Evolutionary conservation across 352 stramenopile species (phyloP).

Genomic region (Globisporangium ultimum): DNA sequence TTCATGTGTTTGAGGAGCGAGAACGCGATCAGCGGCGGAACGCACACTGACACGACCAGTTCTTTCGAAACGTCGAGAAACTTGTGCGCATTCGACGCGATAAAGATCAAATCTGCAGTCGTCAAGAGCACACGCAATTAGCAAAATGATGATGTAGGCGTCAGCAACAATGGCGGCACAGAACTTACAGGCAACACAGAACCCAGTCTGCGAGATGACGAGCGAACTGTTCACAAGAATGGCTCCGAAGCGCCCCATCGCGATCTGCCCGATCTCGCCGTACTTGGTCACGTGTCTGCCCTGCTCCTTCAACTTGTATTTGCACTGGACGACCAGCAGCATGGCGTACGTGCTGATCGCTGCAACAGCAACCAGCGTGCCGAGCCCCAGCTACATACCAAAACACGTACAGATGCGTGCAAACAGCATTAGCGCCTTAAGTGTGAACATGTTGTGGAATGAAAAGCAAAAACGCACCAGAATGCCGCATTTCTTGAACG

Average conservation of each 20-base stretch:
- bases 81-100: slow-evolving; percentile 82
- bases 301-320: slow-evolving; percentile 65
- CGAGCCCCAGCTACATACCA: slow-evolving; percentile 39
- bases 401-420: not conserved
- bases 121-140: not conserved
- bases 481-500: slow-evolving; percentile 87
- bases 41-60: slow-evolving; percentile 50
- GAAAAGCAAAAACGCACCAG: slow-evolving; percentile 34
- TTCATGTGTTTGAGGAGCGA: slow-evolving; percentile 88
- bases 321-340: slow-evolving; percentile 76
- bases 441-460: not conserved
- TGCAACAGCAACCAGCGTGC: slow-evolving; percentile 48
- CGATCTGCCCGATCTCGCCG: slow-evolving; percentile 80
- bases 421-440: not conserved
- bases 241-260: slow-evolving; percentile 66
- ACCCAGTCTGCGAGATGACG: slow-evolving; percentile 85
- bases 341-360: slow-evolving; percentile 66
- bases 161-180: no score
- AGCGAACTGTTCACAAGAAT: slow-evolving; percentile 81
- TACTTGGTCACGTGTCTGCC: slow-evolving; percentile 64
- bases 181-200: slow-evolving; percentile 78
- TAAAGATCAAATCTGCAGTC: slow-evolving; percentile 87
- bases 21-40: slow-evolving; percentile 68
- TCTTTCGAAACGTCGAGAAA: slow-evolving; percentile 59
- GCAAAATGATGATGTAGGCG: no score